Base-by-base conservation (phyloP, 1,284 basidiomycete genomes). In the Naganishia sp. region DNA sequence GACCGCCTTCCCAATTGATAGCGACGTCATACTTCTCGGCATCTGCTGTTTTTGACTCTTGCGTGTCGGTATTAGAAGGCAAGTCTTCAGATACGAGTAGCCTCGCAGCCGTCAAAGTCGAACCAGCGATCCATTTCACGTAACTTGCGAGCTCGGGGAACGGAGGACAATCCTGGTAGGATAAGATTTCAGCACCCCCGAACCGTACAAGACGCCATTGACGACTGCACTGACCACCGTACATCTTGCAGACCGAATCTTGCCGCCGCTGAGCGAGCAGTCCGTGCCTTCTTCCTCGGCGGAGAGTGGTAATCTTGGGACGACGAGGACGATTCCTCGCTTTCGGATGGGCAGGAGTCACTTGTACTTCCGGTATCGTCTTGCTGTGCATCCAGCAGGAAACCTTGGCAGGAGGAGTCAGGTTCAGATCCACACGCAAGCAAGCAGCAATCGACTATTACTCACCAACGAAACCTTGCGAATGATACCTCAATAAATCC, bases 1-100 rank as follows among this genome's bases (percentile, higher is more conserved):
- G 65, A 54, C 91, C 90, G 9, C 90, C 90, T 70, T 90, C 90
- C 90, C 90, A 96, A 72, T 85, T 87, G 42, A 97, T 86, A 0
- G 88, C 86, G 13, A 90, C 80, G 43, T 89, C 84, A 2, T 84
- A 83, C 43, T 70, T 48, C 1, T 50, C 21, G n/a, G 25, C 6
- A 3, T 21, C 31, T 23, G 36, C 13, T 39, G 36, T 39, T 39
- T 13, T 13, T 39, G 36, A 39, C 13, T 46, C 43, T 13, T 31
- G 15, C 23, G 39, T 21, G 23, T 39, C 50, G 44, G 36, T 18
- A 5, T 23, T 23, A 4, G 36, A 6, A 15, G 15, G 48, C 36
- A 7, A 39, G 1, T 78, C 64, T n/a, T 81, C 81, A 1, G 83
- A 77, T 10, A 83, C 82, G 6, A 96, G 81, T 2, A 84, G 80